These are phyloP conservation scores for Neofusicoccum sp. DNA, from an alignment of 2,329 filamentous ascomycete species.

Conservation along the genomic window DNA sequence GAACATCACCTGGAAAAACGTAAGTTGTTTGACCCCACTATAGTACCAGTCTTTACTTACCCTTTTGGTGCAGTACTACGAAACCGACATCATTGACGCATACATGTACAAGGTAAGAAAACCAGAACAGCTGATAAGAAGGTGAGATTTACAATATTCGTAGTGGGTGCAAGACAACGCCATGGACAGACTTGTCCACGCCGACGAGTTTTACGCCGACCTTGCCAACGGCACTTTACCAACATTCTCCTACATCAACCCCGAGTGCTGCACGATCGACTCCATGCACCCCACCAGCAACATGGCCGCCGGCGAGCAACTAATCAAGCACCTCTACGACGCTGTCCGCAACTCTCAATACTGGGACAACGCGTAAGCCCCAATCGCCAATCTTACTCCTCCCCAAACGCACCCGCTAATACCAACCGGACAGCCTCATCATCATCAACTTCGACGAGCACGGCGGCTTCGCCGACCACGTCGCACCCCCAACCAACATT, in stretches of 20 bases:
- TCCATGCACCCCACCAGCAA: slow-evolving; percentile 46
- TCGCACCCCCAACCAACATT: slow-evolving; percentile 41
- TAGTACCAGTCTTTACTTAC: no score
- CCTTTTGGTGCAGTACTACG: slow-evolving; percentile 31
- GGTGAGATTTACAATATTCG: no score
- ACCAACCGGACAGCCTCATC: slow-evolving; percentile 27
- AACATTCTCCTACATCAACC: slow-evolving; percentile 33
- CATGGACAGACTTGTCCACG: slow-evolving; percentile 35
- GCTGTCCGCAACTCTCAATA: slow-evolving; percentile 44
- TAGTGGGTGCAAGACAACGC: slow-evolving; percentile 42
- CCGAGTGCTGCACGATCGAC: slow-evolving; percentile 31
- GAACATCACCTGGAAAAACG: slow-evolving; percentile 44
- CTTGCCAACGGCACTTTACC: slow-evolving; percentile 29
- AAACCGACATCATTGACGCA: slow-evolving; percentile 42
- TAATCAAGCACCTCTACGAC: slow-evolving; percentile 48
- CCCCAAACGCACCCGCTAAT: not conserved
- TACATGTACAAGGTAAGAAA: slow-evolving; percentile 35
- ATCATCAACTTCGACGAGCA: slow-evolving; percentile 48
- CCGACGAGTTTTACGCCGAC: slow-evolving; percentile 30
- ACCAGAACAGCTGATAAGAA: no score
- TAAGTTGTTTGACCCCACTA: no score
- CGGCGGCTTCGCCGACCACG: slow-evolving; percentile 46
- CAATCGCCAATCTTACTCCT: not conserved
- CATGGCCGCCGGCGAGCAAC: slow-evolving; percentile 41
- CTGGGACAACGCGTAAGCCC: slow-evolving; percentile 38